phyloP scores from a whole-genome alignment of 345 rosid species.

The Mallotus nudiflorus region DNA sequence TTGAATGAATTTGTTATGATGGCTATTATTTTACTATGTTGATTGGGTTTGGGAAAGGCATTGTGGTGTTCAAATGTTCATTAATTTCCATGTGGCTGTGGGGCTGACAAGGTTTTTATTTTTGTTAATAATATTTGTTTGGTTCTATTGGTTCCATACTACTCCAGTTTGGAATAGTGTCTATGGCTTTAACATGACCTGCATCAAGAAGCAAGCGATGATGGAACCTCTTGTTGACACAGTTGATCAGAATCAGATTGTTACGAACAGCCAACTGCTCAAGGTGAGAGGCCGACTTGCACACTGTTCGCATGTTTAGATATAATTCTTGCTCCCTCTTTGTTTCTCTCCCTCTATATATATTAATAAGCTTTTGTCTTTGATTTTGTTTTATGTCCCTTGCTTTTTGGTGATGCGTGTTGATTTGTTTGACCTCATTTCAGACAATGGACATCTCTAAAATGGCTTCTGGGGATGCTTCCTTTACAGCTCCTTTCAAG shows the following conservation, averaged over 20 bases:
- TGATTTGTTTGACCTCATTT: conserved; percentile 11
- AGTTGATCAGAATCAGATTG: conserved; percentile 90
- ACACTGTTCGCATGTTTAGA: no score
- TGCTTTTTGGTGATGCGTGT: conserved; percentile 18
- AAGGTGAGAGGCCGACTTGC: no score
- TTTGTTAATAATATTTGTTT: conserved; percentile 8
- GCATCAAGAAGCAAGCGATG: conserved; percentile 96
- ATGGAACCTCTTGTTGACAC: conserved; percentile 98
- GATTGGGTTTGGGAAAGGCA: background rate
- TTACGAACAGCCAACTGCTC: conserved; percentile 72
- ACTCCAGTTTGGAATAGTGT: conserved; percentile 85
- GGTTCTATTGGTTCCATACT: conserved; percentile 3
- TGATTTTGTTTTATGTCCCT: no score
- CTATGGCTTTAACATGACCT: conserved; percentile 95
- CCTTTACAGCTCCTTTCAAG: conserved; percentile 91
- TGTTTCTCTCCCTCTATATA: no score
- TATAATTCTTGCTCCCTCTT: no score
- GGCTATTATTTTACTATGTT: background rate
- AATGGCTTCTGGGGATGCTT: conserved; percentile 93
- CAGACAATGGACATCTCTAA: conserved; percentile 98
- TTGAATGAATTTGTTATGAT: background rate
- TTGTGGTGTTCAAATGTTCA: background rate
- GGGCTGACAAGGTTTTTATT: background rate
- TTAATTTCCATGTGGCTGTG: background rate
- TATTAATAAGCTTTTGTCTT: background rate